Evolutionary conservation across 2,329 filamentous ascomycete species (phyloP).

Genomic region (Alternaria triticina): DNA sequence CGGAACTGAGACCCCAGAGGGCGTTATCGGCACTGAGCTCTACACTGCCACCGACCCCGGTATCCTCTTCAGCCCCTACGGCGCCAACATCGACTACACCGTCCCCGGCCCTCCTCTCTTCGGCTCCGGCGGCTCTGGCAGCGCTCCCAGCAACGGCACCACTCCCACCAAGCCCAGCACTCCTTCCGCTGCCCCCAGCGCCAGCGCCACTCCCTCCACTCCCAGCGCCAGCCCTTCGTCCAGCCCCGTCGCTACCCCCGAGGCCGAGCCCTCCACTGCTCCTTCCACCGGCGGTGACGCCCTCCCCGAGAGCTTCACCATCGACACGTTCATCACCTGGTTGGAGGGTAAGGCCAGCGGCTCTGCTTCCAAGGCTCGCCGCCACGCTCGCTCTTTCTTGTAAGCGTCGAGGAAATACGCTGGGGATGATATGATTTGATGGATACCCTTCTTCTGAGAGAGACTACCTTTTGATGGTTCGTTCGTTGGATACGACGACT

Average conservation of each 20-base stretch:
- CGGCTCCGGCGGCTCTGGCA: constrained; percentile 15
- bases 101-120: constrained; percentile 53
- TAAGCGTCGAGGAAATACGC: constrained; percentile 2
- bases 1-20: constrained; percentile 53
- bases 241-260: constrained; percentile 5
- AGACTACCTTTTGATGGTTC: background rate
- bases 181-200: constrained; percentile 8
- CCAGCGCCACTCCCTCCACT: constrained; percentile 12
- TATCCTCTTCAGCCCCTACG: constrained; percentile 54
- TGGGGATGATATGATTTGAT: background rate
- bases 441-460: constrained; percentile 2
- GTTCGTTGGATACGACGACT: constrained; percentile 18
- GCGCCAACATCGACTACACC: constrained; percentile 42
- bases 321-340: constrained; percentile 44
- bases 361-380: constrained; percentile 30
- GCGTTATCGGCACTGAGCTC: constrained; percentile 59
- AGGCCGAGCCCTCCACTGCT: constrained; percentile 5
- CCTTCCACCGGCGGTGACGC: constrained; percentile 18
- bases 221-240: constrained; percentile 11
- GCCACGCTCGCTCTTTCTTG: constrained; percentile 36
- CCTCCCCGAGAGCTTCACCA: constrained; percentile 41
- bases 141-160: constrained; percentile 11
- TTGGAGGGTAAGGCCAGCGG: constrained; percentile 34
- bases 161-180: constrained; percentile 21
- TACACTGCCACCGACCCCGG: constrained; percentile 51